Percentiles rank a stretch among this genome's conserved stretches.
These are phyloP conservation scores for Cucurbita moschata DNA, from an alignment of 306 rosid species.

Conservation along the genomic window DNA sequence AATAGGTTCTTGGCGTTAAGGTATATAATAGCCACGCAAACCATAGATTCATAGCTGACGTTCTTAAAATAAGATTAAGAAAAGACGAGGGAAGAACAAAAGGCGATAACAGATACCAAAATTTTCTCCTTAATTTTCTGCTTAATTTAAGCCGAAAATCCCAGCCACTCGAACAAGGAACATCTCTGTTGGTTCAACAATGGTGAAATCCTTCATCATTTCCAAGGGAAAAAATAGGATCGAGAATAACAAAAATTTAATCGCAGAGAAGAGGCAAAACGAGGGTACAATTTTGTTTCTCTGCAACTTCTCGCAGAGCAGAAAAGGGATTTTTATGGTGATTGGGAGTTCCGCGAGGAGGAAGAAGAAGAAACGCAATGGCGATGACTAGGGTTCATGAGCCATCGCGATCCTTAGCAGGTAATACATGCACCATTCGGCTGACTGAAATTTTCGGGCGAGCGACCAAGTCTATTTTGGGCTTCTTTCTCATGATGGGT, in stretches of 20 bases:
- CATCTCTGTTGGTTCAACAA: conserved; percentile 16
- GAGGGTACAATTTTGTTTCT: neutral
- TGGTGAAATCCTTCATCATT: conserved; percentile 3
- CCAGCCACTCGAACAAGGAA: conserved; percentile 27
- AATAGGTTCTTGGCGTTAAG: no score
- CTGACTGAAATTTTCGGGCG: conserved; percentile 22
- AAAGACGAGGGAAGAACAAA: no score
- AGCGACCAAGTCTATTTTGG: conserved; percentile 22
- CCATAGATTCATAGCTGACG: no score
- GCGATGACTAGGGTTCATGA: neutral
- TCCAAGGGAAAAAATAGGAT: conserved; percentile 9
- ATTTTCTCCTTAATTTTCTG: conserved; percentile 38
- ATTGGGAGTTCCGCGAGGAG: conserved; percentile 8
- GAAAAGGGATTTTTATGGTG: conserved; percentile 7
- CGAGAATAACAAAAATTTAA: neutral
- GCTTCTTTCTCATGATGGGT: conserved; percentile 52
- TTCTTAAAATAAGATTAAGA: no score
- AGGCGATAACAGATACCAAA: no score
- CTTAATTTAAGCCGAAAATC: conserved; percentile 37
- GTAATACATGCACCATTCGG: conserved; percentile 29
- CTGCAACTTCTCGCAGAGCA: neutral
- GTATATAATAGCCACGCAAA: no score
- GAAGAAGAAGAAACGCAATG: conserved; percentile 9
- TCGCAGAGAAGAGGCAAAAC: neutral
- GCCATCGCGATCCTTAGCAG: conserved; percentile 4